Evolutionary conservation across 2,329 filamentous ascomycete genomes (phyloP).

Genomic region (Penicillium olsonii): DNA sequence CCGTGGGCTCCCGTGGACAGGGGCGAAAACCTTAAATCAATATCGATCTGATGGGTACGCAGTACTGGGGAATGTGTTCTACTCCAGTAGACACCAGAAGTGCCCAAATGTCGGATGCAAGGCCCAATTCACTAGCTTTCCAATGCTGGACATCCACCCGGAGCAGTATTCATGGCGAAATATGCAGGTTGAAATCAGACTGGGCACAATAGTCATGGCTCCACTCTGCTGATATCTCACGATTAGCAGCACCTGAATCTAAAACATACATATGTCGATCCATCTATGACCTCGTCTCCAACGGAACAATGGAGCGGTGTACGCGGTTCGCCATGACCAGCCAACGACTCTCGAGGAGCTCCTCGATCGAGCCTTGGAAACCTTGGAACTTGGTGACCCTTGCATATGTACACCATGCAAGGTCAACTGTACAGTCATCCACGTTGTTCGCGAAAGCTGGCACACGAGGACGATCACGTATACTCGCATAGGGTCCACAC

Average conservation of each 20-base stretch:
- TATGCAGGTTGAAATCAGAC: background rate
- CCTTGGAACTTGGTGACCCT: background rate
- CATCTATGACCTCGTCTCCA: background rate
- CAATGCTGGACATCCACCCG: too few relatives aligned
- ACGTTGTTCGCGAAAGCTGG: background rate
- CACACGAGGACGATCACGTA: background rate
- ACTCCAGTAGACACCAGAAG: too few relatives aligned
- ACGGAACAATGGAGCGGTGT: background rate
- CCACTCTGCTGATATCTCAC: background rate
- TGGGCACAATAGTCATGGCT: background rate
- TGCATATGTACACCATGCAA: background rate
- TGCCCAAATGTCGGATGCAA: too few relatives aligned
- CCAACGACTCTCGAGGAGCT: background rate
- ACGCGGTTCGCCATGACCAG: background rate
- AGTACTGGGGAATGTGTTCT: too few relatives aligned
- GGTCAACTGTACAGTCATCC: background rate
- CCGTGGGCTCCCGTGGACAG: too few relatives aligned
- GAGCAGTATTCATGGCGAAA: background rate
- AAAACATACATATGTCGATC: background rate
- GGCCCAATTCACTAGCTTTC: background rate
- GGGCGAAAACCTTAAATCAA: too few relatives aligned
- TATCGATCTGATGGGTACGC: too few relatives aligned
- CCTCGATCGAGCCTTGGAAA: background rate
- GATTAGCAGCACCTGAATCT: background rate
- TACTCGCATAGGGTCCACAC: background rate